Base-by-base conservation (phyloP, 2,329 filamentous ascomycete genomes). In the Cercospora janseana region DNA sequence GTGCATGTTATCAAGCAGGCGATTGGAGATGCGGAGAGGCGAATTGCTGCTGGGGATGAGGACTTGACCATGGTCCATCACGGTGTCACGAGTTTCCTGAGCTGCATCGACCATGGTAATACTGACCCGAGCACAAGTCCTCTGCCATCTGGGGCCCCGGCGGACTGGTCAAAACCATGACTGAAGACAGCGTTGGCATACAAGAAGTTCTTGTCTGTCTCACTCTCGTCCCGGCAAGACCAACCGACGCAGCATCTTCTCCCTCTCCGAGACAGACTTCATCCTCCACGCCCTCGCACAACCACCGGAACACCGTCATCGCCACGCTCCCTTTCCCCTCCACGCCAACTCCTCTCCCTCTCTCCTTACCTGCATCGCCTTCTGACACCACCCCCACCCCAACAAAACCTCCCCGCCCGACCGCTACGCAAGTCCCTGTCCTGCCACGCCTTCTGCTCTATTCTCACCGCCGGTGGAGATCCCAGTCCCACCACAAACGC, bases 361-460 rank as follows among this genome's bases (percentile, higher is more conserved):
- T 4, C 35, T 38, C 12, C 35, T 9, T 0, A 9, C 20, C 35
- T 38, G 35, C 20, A 38, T 38, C 10, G 6, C 8, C 35, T 38
- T 38, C 12, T 24, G 23, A 6, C 35, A 38, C 12, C 35, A 38
- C 23, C 12, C 12, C 3, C 35, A 38, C 26, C 35, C 20, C 20
- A n/a, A 12, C 6, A 38, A 38, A 24, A 2, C 4, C 6, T 38
- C 35, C 4, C 13, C 13, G 2, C 12, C 35, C 4, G 4, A 18
- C 23, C 26, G 26, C 35, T 38, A 23, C 35, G 4, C 3, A 2
- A 38, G 20, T 18, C 3, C 20, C 6, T 1, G 8, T 38, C 26
- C 35, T 38, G 35, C 12, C 20, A 38, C 20, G 23, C 35, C 18
- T 38, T 38, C 20, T 38, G 20, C 35, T 38, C 35, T 8, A 38